Conservation (phyloP, 768 basidiomycete species). For the Tricholoma terreum region DNA sequence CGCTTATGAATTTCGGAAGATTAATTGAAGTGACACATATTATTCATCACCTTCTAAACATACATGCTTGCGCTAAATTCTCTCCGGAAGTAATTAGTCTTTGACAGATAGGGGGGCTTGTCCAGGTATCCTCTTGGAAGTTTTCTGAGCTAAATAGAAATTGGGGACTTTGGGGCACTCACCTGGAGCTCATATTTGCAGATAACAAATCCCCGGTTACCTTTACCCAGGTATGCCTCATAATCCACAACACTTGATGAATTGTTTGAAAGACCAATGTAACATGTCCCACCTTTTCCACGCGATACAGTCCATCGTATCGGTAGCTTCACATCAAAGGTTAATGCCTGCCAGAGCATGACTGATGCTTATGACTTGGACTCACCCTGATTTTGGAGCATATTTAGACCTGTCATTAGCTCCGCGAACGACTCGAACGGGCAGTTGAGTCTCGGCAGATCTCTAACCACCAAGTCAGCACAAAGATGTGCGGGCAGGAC, state of each 20-base stretch:
- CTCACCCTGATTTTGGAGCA: conserved; percentile 34
- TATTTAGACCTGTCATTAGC: conserved; percentile 25
- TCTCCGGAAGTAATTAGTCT: not conserved
- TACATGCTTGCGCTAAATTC: too few relatives aligned
- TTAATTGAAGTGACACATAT: too few relatives aligned
- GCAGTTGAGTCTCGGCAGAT: conserved; percentile 27
- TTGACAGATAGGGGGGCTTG: not conserved
- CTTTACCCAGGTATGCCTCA: conserved; percentile 28
- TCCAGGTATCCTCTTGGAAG: not conserved
- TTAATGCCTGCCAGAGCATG: not conserved
- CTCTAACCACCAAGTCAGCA: conserved; percentile 18
- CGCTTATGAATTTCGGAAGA: too few relatives aligned
- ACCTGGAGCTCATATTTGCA: conserved; percentile 31
- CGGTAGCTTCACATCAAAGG: conserved; percentile 28
- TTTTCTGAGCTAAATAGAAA: not conserved
- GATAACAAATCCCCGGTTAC: conserved; percentile 24
- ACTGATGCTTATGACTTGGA: too few relatives aligned
- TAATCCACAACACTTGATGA: not conserved
- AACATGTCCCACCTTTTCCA: conserved; percentile 26
- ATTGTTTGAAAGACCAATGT: not conserved
- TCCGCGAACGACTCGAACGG: conserved; percentile 43
- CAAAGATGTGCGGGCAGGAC: too few relatives aligned
- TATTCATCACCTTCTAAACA: too few relatives aligned
- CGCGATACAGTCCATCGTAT: conserved; percentile 42
- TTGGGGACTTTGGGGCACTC: not conserved